A percentile compares a stretch with the other conserved stretches of the same genome.
These are phyloP conservation scores for Tetraselmis striata DNA, from an alignment of 139 green algal species.

Conservation along the genomic window DNA sequence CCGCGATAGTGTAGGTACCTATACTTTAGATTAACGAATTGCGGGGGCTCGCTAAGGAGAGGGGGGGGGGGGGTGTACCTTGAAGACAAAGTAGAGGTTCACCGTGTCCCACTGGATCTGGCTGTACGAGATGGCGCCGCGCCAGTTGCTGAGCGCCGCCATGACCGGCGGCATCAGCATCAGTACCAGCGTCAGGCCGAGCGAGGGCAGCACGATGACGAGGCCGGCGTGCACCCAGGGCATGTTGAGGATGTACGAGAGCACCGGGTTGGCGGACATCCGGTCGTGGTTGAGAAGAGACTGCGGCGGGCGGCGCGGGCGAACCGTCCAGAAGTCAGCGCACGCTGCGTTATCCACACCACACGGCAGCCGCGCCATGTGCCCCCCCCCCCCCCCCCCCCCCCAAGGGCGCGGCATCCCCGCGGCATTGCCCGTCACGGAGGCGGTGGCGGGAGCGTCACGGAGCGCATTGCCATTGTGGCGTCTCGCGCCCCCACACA, in stretches of 20 bases:
- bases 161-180: background rate
- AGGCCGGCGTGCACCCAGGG: background rate
- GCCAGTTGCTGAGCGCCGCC: background rate
- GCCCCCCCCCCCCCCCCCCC: too few relatives aligned
- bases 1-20: too few relatives aligned
- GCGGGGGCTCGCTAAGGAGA: too few relatives aligned
- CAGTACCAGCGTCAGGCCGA: background rate
- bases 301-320: background rate
- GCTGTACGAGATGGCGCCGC: background rate
- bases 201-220: background rate
- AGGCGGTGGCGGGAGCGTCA: too few relatives aligned
- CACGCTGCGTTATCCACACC: too few relatives aligned
- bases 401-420: too few relatives aligned
- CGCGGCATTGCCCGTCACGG: too few relatives aligned
- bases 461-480: too few relatives aligned
- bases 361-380: too few relatives aligned
- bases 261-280: background rate
- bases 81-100: background rate
- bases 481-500: too few relatives aligned
- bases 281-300: background rate
- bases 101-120: background rate
- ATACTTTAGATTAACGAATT: too few relatives aligned
- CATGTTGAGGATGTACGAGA: background rate
- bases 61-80: background rate
- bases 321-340: too few relatives aligned